Base-by-base conservation (phyloP, 306 rosid genomes). In the Sindora glabra region DNA sequence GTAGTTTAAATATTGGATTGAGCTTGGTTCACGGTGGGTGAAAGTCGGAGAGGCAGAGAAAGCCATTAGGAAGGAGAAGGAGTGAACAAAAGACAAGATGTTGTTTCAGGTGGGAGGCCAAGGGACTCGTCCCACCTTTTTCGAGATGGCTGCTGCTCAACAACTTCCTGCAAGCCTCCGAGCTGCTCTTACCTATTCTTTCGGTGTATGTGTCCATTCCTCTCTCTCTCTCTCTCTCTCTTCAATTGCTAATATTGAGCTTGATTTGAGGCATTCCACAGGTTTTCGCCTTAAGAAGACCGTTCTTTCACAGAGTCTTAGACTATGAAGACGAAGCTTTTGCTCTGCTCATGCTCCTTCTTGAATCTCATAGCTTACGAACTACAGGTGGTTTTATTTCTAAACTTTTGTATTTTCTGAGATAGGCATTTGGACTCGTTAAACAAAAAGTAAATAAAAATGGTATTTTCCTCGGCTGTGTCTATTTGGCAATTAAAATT, bases 131-230 rank as follows among this genome's bases (percentile, higher is more conserved):
- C 98, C 98, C 64, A 92, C 98, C 44, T 92, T 92, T 94, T 92
- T 92, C 74, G 98, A 92, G 86, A 92, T 92, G 98, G 94, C 95
- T 48, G 98, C 98, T 26, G 95, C 98, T 13, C 94, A 92, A 45
- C 96, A 89, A 62, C 98, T 92, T 41, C 98, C 96, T 0, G 82
- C 85, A 21, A 92, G 98, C 41, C 95, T 92, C 52, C 96, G 98
- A 33, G 86, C 77, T 29, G 98, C 98, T 36, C 83, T 92, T 8
- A 78, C 94, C 8, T 92, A 92, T 62, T 92, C 98, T 27, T 26
- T 92, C 40, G 98, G 96, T 14, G 96, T 92, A 84, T 25, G 57
- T n/a, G n/a, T n/a, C 49, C 5, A 39, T 5, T 33, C 1, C 36
- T 19, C 6, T 37, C 53, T 42, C 26, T 30, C 30, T 27, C 16